Evolutionary conservation across 2,329 filamentous ascomycete genomes (phyloP).

Genomic region (Ascocoryne sarcoides): DNA sequence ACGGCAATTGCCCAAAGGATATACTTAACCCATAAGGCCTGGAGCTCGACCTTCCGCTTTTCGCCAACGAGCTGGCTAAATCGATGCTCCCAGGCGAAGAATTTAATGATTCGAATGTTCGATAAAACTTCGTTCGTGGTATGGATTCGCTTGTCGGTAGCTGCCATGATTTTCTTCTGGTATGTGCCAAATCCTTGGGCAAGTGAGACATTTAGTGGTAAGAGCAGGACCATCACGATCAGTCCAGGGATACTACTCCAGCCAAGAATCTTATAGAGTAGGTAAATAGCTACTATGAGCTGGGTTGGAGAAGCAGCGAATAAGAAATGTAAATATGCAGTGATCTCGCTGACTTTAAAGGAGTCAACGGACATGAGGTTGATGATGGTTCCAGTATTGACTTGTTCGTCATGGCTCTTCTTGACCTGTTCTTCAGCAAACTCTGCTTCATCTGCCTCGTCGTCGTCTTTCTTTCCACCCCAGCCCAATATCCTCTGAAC

Average conservation of each 20-base stretch:
- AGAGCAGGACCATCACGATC: constrained; percentile 75
- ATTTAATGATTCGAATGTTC: constrained; percentile 98
- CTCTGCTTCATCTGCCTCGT: constrained; percentile 32
- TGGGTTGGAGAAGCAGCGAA: constrained; percentile 87
- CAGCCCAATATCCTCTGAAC: constrained; percentile 52
- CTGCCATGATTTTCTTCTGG: constrained; percentile 84
- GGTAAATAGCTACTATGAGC: constrained; percentile 66
- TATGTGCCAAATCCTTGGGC: constrained; percentile 76
- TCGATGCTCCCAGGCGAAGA: constrained; percentile 94
- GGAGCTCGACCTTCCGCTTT: constrained; percentile 72
- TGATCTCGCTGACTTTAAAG: constrained; percentile 95
- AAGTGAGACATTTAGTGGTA: constrained; percentile 85
- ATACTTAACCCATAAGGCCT: constrained; percentile 71
- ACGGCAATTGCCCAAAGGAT: constrained; percentile 87
- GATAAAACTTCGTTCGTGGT: constrained; percentile 94
- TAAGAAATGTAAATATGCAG: constrained; percentile 92
- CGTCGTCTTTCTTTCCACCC: constrained; percentile 36
- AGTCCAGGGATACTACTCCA: constrained; percentile 91
- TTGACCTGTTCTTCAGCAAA: constrained; percentile 5
- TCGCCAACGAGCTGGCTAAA: constrained; percentile 83
- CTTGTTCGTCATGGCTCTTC: constrained; percentile 56
- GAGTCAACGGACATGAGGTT: constrained; percentile 99
- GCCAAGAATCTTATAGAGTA: constrained; percentile 87
- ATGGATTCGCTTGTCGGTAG: constrained; percentile 92
- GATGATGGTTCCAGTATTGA: constrained; percentile 95